Evolutionary conservation across 2,329 filamentous ascomycete species (phyloP).

Genomic region (Sclerotinia borealis): DNA sequence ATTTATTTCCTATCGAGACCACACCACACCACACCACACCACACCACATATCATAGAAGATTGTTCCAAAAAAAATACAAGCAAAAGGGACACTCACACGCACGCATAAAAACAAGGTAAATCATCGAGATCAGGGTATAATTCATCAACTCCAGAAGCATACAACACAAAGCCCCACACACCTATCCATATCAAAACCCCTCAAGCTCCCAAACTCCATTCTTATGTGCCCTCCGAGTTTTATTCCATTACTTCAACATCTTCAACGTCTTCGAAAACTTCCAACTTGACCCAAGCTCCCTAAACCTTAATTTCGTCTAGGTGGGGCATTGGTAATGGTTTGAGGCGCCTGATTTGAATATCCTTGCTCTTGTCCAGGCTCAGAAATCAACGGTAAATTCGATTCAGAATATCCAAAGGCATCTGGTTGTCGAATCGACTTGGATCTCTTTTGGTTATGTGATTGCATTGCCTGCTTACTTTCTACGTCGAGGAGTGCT

Average conservation of each 20-base stretch:
- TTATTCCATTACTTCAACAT: neutral
- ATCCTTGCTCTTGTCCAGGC: neutral
- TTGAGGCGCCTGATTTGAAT: neutral
- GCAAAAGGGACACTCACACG: neutral
- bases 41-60: neutral
- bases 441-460: neutral
- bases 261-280: neutral
- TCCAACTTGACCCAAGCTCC: neutral
- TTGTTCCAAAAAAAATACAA: neutral
- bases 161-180: neutral
- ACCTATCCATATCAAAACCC: neutral
- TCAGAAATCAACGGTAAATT: neutral
- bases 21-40: too few relatives aligned
- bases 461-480: neutral
- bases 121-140: neutral
- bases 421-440: neutral
- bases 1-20: too few relatives aligned
- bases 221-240: neutral
- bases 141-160: neutral
- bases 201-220: neutral
- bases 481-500: conserved; percentile 5
- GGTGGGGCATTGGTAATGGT: neutral
- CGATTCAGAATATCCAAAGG: neutral
- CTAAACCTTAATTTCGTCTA: neutral
- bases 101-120: neutral